phyloP scores from a whole-genome alignment of 805 yeast species.

The Naumovozyma castellii region DNA sequence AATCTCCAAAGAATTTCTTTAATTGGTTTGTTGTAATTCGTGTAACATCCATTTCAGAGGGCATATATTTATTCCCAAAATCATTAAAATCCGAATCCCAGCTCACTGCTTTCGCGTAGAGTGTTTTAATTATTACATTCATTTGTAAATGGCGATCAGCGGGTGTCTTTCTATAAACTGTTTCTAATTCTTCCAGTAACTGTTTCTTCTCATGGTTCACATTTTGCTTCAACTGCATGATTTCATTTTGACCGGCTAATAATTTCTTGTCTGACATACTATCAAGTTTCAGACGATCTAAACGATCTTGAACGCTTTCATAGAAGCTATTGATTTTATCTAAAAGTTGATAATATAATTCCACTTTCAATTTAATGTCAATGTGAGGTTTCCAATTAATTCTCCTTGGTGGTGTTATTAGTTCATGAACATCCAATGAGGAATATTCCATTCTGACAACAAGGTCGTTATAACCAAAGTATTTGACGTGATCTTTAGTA shows the following conservation, averaged over 20 bases:
- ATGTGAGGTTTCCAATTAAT: conserved; percentile 63
- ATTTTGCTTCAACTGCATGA: conserved; percentile 47
- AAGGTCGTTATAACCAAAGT: conserved; percentile 70
- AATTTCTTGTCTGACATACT: conserved; percentile 61
- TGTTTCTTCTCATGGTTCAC: conserved; percentile 42
- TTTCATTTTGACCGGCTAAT: conserved; percentile 53
- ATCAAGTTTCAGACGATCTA: conserved; percentile 67
- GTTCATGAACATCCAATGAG: conserved; percentile 64
- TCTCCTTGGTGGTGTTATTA: conserved; percentile 65
- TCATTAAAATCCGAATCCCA: conserved; percentile 82
- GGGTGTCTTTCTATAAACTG: conserved; percentile 43
- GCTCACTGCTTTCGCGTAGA: conserved; percentile 72
- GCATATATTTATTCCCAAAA: conserved; percentile 71
- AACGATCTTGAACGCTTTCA: conserved; percentile 57
- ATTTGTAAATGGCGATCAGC: conserved; percentile 62
- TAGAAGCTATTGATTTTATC: conserved; percentile 54
- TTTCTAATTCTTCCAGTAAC: conserved; percentile 38
- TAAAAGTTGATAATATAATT: conserved; percentile 45
- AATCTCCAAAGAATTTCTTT: conserved; percentile 46
- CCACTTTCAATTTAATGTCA: conserved; percentile 59
- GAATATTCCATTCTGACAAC: conserved; percentile 75
- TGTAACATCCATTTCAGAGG: conserved; percentile 88
- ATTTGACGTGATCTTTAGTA: conserved; percentile 71
- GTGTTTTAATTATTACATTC: conserved; percentile 56
- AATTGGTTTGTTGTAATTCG: conserved; percentile 83